phyloP scores from a whole-genome alignment of 768 basidiomycete species.

The Saitozyma sp. region DNA sequence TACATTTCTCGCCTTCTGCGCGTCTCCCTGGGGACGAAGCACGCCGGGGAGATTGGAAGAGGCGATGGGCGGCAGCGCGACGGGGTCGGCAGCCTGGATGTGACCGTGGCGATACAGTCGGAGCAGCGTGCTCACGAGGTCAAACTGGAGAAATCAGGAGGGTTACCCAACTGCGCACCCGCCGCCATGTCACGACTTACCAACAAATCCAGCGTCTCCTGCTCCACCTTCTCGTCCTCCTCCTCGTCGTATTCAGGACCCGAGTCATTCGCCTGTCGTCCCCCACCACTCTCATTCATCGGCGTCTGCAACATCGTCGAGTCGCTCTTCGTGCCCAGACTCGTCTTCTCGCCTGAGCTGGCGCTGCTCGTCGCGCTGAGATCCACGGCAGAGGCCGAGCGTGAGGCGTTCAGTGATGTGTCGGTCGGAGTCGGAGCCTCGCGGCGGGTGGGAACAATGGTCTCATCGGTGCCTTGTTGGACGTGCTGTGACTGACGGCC shows the following conservation, averaged over 20 bases:
- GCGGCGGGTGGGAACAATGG: too few relatives aligned
- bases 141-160: conserved; percentile 16
- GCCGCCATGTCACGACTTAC: conserved; percentile 12
- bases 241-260: background rate
- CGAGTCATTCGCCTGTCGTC: background rate
- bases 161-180: background rate
- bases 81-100: conserved; percentile 39
- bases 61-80: conserved; percentile 35
- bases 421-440: too few relatives aligned
- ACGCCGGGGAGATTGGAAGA: conserved; percentile 22
- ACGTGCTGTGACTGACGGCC: too few relatives aligned
- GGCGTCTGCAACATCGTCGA: background rate
- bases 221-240: conserved; percentile 8
- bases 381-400: too few relatives aligned
- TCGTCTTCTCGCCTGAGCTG: background rate
- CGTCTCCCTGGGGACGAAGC: conserved; percentile 28
- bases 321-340: background rate
- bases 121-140: conserved; percentile 36
- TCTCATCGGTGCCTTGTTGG: too few relatives aligned
- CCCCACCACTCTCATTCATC: conserved; percentile 5
- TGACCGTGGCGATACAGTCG: conserved; percentile 38
- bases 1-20: conserved; percentile 32
- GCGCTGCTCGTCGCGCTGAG: too few relatives aligned
- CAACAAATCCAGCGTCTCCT: conserved; percentile 21
- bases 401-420: too few relatives aligned